Base-by-base conservation (phyloP, 192 early-diverging fungal genomes). In the Coemansia sp. region DNA sequence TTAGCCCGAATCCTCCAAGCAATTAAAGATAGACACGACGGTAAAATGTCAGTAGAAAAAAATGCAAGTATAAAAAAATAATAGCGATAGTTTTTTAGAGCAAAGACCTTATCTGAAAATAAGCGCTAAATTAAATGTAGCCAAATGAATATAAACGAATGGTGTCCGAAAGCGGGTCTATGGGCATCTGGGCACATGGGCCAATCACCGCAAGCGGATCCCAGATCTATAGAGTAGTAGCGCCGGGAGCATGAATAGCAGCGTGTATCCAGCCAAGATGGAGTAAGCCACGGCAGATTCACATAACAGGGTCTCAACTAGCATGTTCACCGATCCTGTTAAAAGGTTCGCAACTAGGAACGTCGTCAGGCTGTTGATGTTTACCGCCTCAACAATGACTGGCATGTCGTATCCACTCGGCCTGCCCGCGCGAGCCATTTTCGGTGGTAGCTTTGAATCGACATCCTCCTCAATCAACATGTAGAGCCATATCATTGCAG, bases 281-380 rank as follows among this genome's bases (percentile, higher is more conserved):
- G 57, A 49, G 47, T 87, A 70, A 0, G 91, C 75, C 34, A 81
- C 43, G 27, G 66, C 15, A 7, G 73, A 70, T 0, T 77, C 65
- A n/a, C 87, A 84, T 38, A 87, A 85, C 24, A 98, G 80, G 7
- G 97, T 98, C 66, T 93, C 82, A 13, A 94, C 76, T 2, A 87
- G 76, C 70, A 97, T 71, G 77, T 98, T 98, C 9, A 95, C 84
- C 1, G 89, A 33, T 3, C 97, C 97, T 0, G 97, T 98, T 51
- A 95, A 70, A 6, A 97, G 43, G 73, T 98, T 98, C 22, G 93
- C 97, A 38, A 97, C 63, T 33, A 98, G 74, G 78, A 98, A 98
- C 15, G 91, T 86, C 5, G 88, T 87, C 64, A 98, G 77, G 51
- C 94, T 93, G 84, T 97, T 95, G 40, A 70, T 73, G 77, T 96